Evolutionary conservation across 2,329 filamentous ascomycete species (phyloP).

Genomic region (Microascus cirrosus): DNA sequence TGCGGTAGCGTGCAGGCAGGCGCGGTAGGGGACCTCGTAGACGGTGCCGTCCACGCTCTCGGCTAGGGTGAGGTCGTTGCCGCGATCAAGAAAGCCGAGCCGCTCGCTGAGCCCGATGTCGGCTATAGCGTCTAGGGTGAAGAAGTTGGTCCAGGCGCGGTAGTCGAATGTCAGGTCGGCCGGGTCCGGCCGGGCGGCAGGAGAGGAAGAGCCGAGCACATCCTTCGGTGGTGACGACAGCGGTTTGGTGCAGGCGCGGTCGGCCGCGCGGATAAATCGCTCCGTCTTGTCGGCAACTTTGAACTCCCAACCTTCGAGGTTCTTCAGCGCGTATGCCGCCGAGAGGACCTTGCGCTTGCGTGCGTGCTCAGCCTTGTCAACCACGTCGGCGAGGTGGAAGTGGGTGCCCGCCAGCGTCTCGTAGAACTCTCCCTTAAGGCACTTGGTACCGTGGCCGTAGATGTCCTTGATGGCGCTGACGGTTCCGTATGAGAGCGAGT

Average conservation of each 20-base stretch:
- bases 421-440: neutral
- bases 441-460: neutral
- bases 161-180: neutral
- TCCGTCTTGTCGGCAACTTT: neutral
- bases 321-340: neutral
- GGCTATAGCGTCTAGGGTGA: neutral
- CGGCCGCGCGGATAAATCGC: neutral
- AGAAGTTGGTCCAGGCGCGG: neutral
- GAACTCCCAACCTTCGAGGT: neutral
- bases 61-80: neutral
- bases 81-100: neutral
- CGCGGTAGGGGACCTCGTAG: neutral
- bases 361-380: neutral
- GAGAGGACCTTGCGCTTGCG: neutral
- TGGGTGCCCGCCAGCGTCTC: neutral
- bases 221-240: neutral
- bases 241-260: neutral
- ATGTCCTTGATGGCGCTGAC: neutral
- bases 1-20: neutral
- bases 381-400: neutral
- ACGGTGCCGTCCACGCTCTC: no score
- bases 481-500: neutral
- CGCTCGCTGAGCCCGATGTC: neutral
- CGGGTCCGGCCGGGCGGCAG: no score
- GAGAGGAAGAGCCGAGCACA: neutral